A percentile compares a stretch with the other conserved stretches of the same genome.
Conservation (phyloP, 2,329 filamentous ascomycete species). For the Sphaerulina musiva region DNA sequence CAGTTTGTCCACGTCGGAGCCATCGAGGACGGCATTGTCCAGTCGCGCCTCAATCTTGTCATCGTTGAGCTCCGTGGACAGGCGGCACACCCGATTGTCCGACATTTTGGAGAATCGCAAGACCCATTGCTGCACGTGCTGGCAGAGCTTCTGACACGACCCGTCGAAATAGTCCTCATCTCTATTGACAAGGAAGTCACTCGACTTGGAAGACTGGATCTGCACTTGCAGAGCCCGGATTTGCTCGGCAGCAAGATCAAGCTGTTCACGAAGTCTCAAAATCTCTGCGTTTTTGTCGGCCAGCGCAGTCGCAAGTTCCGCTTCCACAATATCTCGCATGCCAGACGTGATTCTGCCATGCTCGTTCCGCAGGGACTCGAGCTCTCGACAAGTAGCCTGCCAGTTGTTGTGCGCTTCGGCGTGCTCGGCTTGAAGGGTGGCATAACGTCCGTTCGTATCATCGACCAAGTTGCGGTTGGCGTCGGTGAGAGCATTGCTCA, state of each 20-base stretch:
- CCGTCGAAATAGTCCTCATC: conserved; percentile 95
- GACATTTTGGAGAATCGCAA: conserved; percentile 97
- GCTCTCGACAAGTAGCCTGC: conserved; percentile 56
- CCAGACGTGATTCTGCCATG: conserved; percentile 57
- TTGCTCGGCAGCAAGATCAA: conserved; percentile 62
- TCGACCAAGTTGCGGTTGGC: conserved; percentile 70
- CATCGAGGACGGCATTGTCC: conserved; percentile 90
- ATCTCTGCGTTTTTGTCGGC: conserved; percentile 81
- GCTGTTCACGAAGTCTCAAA: conserved; percentile 65
- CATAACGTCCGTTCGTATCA: conserved; percentile 67
- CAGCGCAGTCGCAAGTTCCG: conserved; percentile 59
- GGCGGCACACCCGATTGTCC: conserved; percentile 78
- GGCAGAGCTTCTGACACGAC: conserved; percentile 88
- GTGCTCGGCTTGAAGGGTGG: conserved; percentile 60
- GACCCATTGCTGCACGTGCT: conserved; percentile 96
- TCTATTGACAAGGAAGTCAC: conserved; percentile 70
- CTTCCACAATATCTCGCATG: conserved; percentile 55
- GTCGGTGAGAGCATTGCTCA: conserved; percentile 71
- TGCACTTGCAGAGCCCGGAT: conserved; percentile 55
- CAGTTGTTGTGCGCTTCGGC: conserved; percentile 48
- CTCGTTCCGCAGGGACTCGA: conserved; percentile 60
- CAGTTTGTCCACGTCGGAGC: conserved; percentile 83
- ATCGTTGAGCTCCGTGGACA: conserved; percentile 77
- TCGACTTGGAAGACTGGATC: conserved; percentile 50
- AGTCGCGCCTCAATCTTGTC: conserved; percentile 91